These are phyloP conservation scores for Penicillium nordicum DNA, from an alignment of 2,329 filamentous ascomycete genomes.

Conservation along the genomic window DNA sequence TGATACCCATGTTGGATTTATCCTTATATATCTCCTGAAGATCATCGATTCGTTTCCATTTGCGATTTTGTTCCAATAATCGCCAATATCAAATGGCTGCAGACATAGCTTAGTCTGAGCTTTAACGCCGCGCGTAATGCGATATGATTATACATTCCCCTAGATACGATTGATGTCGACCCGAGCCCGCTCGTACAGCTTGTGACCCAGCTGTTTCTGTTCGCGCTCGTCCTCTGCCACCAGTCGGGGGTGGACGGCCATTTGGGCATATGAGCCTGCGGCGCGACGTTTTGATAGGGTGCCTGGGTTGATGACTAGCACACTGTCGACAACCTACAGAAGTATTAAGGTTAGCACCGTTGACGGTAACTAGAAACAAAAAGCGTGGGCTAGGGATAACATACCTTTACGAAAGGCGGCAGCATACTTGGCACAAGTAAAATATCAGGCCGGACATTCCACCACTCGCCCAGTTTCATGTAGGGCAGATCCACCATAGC, in stretches of 20 bases:
- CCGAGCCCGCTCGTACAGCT: slow-evolving; percentile 74
- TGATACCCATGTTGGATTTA: slow-evolving; percentile 5
- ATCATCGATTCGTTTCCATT: slow-evolving; percentile 11
- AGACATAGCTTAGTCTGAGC: slow-evolving; percentile 3
- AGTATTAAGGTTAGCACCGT: neutral
- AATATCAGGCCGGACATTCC: slow-evolving; percentile 79
- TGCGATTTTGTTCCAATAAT: neutral
- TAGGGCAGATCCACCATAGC: slow-evolving; percentile 80
- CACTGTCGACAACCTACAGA: slow-evolving; percentile 77
- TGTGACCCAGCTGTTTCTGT: slow-evolving; percentile 63
- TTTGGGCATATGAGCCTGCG: slow-evolving; percentile 78
- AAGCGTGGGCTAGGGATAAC: slow-evolving; percentile 18
- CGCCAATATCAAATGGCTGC: neutral
- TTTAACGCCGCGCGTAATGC: slow-evolving; percentile 25
- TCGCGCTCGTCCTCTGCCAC: slow-evolving; percentile 58
- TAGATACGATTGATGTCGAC: slow-evolving; percentile 83
- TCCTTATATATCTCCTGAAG: slow-evolving; percentile 5
- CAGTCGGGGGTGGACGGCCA: slow-evolving; percentile 67
- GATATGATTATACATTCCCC: slow-evolving; percentile 20
- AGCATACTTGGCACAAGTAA: slow-evolving; percentile 77
- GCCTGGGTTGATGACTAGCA: slow-evolving; percentile 87
- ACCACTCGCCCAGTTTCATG: slow-evolving; percentile 85
- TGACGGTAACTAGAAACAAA: neutral
- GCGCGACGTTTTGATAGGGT: slow-evolving; percentile 78
- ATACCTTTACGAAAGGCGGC: slow-evolving; percentile 82